Evolutionary conservation across 768 basidiomycete species (phyloP), one percentile per base, ranked within the genome.

Genomic region (Leccinum barrowsii): DNA sequence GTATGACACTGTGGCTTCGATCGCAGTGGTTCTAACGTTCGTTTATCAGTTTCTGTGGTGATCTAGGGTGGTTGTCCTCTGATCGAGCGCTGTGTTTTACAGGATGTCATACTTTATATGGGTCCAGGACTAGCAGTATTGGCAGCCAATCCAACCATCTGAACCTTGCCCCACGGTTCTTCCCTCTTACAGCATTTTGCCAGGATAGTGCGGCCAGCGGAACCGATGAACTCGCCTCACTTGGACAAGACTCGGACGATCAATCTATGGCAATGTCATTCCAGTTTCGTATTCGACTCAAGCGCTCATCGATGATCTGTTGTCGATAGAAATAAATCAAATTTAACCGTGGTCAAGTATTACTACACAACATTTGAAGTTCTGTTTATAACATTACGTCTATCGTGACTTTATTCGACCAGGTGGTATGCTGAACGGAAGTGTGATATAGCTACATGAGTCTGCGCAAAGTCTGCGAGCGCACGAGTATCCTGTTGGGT

Each of bases 381-480:
- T 50, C 48, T 50, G 42, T 50, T 13, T 51, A 30, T 15, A 52
- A 30, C 47, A 21, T 7, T 4, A 13, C 7, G 24, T 10, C 30
- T 34, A 13, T 55, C 52, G 19, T 5, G 3, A 19, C 15, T 26
- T 34, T 12, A 19, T 19, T 21, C 17, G 28, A 24, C 19, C 26
- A 11, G 5, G 13, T 52, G 7, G 19, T 11, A n/a, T 53, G 50
- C 5, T 12, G 17, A 22, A 52, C 6, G 34, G 2, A 47, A 21
- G 7, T 15, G 40, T 10, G 8, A 1, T 59, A 59, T 21, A 8
- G 58, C 58, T 59, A 59, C 58, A 59, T 2, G 37, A 34, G 5
- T 13, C 13, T 26, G 13, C 17, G 4, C 42, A 10, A 30, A 44
- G 7, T 13, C 13, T 26, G 13, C 17, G 4, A 52, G 13, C 28